Percentiles rank a stretch among this genome's conserved stretches.
Conservation (phyloP, 2,329 filamentous ascomycete genomes). For the Pseudocercospora vitis region DNA sequence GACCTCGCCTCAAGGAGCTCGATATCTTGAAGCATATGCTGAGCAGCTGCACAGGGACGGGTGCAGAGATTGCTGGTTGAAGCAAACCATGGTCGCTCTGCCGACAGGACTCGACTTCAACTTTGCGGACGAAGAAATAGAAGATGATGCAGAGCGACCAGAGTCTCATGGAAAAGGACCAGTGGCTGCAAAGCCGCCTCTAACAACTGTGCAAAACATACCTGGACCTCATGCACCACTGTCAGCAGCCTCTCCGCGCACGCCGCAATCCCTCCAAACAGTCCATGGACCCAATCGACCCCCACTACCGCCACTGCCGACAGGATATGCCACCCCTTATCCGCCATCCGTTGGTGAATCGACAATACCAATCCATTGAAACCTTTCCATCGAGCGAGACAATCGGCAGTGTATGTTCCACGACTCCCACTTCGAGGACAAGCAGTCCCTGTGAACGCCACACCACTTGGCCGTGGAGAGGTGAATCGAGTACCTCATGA, state of each 20-base stretch:
- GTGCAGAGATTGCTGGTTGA: conserved; percentile 27
- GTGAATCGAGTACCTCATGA: neutral
- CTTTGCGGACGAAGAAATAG: neutral
- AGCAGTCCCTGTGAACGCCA: too few relatives aligned
- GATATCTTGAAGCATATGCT: conserved; percentile 27
- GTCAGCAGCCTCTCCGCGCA: too few relatives aligned
- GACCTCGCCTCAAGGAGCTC: conserved; percentile 22
- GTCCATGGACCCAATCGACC: too few relatives aligned
- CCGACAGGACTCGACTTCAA: neutral
- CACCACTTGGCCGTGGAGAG: neutral
- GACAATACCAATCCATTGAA: too few relatives aligned
- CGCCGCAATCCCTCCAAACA: too few relatives aligned
- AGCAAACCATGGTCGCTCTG: conserved; percentile 11
- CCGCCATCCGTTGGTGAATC: too few relatives aligned
- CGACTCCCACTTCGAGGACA: too few relatives aligned
- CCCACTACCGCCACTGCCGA: too few relatives aligned
- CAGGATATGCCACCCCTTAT: too few relatives aligned
- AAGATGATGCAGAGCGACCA: neutral
- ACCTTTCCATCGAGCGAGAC: too few relatives aligned
- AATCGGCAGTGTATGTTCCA: too few relatives aligned
- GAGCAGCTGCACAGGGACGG: conserved; percentile 21
- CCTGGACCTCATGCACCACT: too few relatives aligned
- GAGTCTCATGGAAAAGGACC: neutral
- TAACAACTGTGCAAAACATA: neutral
- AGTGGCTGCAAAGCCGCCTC: neutral